A percentile compares a stretch with the other conserved stretches of the same genome.
These are phyloP conservation scores for Flaveria trinervia DNA, from an alignment of 129 eudicot species.

Conservation along the genomic window DNA sequence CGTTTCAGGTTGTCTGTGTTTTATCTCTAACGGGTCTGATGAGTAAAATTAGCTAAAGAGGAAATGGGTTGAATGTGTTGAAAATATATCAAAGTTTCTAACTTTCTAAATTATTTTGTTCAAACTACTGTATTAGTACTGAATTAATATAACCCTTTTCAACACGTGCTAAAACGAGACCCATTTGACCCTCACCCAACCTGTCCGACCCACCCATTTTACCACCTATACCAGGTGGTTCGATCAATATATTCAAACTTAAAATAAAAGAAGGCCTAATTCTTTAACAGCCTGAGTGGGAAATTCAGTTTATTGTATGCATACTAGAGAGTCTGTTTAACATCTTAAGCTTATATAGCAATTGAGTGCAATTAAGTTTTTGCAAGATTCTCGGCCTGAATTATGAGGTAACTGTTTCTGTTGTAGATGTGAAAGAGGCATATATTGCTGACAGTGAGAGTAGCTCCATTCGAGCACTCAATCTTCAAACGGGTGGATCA, in stretches of 20 bases:
- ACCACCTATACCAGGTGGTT: background rate
- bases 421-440: conserved; percentile 74
- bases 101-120: background rate
- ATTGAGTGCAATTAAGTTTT: background rate
- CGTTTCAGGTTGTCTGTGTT: background rate
- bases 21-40: background rate
- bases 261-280: conserved; percentile 1
- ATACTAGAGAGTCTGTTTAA: background rate
- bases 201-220: background rate
- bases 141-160: background rate
- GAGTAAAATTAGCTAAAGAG: background rate
- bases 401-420: background rate
- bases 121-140: background rate
- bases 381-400: conserved; percentile 16
- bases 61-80: background rate
- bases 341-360: conserved; percentile 14
- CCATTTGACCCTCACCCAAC: background rate
- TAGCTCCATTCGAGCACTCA: conserved; percentile 93
- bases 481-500: conserved; percentile 86
- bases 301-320: conserved; percentile 1
- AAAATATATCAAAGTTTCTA: background rate
- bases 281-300: conserved; percentile 8
- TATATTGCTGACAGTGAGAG: conserved; percentile 98
- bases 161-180: background rate
- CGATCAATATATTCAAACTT: background rate